These are phyloP conservation scores for Mortierella sp. DNA, from an alignment of 371 early-diverging fungal species.

Conservation along the genomic window DNA sequence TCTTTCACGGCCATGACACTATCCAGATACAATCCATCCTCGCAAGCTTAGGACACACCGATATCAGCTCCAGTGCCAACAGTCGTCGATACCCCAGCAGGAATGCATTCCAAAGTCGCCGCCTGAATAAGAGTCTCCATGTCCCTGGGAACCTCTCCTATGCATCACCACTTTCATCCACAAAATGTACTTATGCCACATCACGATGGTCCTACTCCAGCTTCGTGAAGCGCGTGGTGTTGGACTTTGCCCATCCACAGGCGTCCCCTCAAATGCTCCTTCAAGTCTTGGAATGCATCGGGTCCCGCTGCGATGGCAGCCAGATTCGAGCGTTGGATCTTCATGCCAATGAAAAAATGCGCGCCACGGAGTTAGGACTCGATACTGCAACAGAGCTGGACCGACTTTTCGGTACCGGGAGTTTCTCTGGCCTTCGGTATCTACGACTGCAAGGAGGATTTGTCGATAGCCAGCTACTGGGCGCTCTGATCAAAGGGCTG, in stretches of 20 bases:
- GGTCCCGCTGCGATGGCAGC: slow-evolving; percentile 11
- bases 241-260: slow-evolving; percentile 46
- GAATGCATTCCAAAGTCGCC: too few species aligned
- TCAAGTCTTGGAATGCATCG: slow-evolving; percentile 21
- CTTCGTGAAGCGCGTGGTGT: slow-evolving; percentile 22
- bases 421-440: slow-evolving; percentile 23
- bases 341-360: slow-evolving; percentile 44
- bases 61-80: background rate
- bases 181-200: too few species aligned
- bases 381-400: slow-evolving; percentile 19
- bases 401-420: slow-evolving; percentile 22
- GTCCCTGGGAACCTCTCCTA: background rate
- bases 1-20: slow-evolving; percentile 45
- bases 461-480: slow-evolving; percentile 36
- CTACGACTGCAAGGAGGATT: slow-evolving; percentile 41
- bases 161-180: background rate
- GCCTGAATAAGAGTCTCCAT: too few species aligned
- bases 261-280: slow-evolving; percentile 34
- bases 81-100: background rate
- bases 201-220: slow-evolving; percentile 27
- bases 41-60: slow-evolving; percentile 1
- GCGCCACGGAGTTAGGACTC: slow-evolving; percentile 13
- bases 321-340: slow-evolving; percentile 34
- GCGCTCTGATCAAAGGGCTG: slow-evolving; percentile 28
- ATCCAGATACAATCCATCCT: slow-evolving; percentile 26